Evolutionary conservation across 2,329 filamentous ascomycete genomes (phyloP).

Genomic region (Sphaerulina populicola): DNA sequence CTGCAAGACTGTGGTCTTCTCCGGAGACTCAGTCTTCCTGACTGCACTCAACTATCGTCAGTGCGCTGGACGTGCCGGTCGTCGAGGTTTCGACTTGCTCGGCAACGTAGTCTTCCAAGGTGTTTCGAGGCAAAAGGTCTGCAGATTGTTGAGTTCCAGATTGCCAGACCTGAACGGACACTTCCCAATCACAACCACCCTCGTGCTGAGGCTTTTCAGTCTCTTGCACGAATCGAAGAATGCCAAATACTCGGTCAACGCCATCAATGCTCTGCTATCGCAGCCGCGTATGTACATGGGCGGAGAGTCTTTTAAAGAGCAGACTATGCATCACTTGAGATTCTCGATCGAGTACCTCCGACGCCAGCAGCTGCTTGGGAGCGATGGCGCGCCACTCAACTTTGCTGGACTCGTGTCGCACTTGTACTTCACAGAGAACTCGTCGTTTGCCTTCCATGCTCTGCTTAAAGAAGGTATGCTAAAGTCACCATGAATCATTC

Average conservation of each 20-base stretch:
- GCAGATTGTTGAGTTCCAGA: slow-evolving; percentile 62
- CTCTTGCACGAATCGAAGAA: slow-evolving; percentile 59
- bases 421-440: slow-evolving; percentile 68
- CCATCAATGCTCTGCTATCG: slow-evolving; percentile 59
- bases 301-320: slow-evolving; percentile 57
- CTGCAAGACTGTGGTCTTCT: slow-evolving; percentile 72
- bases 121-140: slow-evolving; percentile 52
- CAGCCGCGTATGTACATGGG: slow-evolving; percentile 64
- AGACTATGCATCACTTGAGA: slow-evolving; percentile 65
- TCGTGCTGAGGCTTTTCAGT: slow-evolving; percentile 61
- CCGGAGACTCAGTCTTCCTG: slow-evolving; percentile 62
- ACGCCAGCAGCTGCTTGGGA: slow-evolving; percentile 56
- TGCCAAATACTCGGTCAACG: slow-evolving; percentile 52
- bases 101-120: slow-evolving; percentile 74
- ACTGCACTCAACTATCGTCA: slow-evolving; percentile 71
- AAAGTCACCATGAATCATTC: background rate
- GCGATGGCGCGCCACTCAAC: slow-evolving; percentile 57
- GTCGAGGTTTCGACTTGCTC: slow-evolving; percentile 70
- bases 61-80: slow-evolving; percentile 66
- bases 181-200: slow-evolving; percentile 66
- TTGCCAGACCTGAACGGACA: slow-evolving; percentile 68
- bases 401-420: slow-evolving; percentile 64
- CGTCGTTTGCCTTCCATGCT: slow-evolving; percentile 67
- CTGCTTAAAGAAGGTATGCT: slow-evolving; percentile 54
- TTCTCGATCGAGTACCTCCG: slow-evolving; percentile 76